A percentile compares a stretch with the other conserved stretches of the same genome.
Conservation (phyloP, 257 asterid species). For the Coffea canephora region DNA sequence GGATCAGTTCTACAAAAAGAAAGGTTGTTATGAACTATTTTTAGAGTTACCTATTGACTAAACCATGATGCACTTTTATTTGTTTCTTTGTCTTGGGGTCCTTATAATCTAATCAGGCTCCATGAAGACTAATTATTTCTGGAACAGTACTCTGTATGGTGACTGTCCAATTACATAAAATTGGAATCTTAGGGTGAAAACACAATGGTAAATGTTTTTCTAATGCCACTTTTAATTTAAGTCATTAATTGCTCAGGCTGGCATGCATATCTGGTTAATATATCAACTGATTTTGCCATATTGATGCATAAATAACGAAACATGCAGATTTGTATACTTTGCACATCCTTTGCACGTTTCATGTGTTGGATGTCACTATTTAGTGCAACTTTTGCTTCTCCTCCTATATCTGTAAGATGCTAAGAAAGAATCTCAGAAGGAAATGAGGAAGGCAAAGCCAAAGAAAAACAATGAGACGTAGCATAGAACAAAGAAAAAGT, state of each 20-base stretch:
- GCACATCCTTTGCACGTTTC: background rate
- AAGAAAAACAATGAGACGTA: background rate
- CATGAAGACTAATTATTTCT: background rate
- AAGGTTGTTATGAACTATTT: background rate
- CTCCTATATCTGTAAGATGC: background rate
- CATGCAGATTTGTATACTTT: too few species aligned
- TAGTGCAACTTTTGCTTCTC: background rate
- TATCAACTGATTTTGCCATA: background rate
- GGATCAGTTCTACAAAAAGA: background rate
- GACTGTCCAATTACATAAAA: conserved; percentile 1
- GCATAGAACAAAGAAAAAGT: background rate
- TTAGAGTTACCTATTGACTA: background rate
- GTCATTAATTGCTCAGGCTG: background rate
- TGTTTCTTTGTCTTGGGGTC: background rate
- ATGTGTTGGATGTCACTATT: background rate
- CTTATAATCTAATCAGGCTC: background rate
- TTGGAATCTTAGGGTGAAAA: background rate
- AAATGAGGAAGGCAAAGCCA: background rate
- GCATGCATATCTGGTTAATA: background rate
- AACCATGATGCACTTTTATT: background rate
- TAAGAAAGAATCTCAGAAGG: background rate
- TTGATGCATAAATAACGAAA: background rate
- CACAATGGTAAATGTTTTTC: background rate
- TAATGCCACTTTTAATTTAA: background rate
- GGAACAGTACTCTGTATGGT: background rate